Evolutionary conservation across 257 asterid genomes (phyloP).

Genomic region (Lycium barbarum): DNA sequence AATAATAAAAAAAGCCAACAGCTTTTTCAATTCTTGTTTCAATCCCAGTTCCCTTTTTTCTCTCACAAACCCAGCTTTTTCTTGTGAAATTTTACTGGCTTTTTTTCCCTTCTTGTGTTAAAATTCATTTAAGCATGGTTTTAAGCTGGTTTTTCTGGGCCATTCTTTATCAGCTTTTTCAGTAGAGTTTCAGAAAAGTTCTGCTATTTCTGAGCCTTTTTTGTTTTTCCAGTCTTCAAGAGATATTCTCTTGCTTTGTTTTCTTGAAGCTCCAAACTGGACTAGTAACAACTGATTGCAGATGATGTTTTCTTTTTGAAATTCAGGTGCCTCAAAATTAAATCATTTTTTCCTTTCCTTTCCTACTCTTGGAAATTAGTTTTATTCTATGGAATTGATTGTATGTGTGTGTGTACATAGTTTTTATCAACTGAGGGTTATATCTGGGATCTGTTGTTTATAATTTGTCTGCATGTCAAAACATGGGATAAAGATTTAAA

Average conservation of each 20-base stretch:
- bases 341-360: neutral
- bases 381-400: neutral
- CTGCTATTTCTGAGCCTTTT: neutral
- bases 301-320: neutral
- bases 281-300: neutral
- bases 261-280: slow-evolving; percentile 8
- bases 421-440: neutral
- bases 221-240: neutral
- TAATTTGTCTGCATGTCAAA: neutral
- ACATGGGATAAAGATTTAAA: neutral
- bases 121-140: neutral
- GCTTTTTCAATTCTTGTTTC: slow-evolving; percentile 28
- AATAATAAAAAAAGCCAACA: slow-evolving; percentile 44
- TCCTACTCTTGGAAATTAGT: neutral
- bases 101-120: neutral
- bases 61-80: slow-evolving; percentile 7
- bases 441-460: neutral
- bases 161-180: slow-evolving; percentile 3
- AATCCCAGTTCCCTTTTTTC: neutral
- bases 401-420: neutral
- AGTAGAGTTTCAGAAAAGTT: neutral
- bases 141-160: neutral
- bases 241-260: neutral
- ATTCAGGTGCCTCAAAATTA: neutral
- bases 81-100: neutral